Evolutionary conservation across 257 asterid genomes (phyloP), one percentile per base, ranked within the genome.

Genomic region (Primulina tabacum): DNA sequence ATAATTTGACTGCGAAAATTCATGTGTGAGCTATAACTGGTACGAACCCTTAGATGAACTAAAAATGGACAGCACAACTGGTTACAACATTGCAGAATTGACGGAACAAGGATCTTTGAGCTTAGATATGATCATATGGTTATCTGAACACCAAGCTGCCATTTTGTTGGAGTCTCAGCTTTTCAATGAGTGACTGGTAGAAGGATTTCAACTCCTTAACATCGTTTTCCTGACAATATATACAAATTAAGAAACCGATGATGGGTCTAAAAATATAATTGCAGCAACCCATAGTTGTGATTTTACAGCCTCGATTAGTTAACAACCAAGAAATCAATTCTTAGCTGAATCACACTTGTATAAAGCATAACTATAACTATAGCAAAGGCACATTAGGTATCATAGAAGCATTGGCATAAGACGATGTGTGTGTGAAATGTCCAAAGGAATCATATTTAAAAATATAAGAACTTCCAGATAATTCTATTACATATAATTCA

Each of bases 71-170:
- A 69, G 74, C 69, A 67, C 37, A 43, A 63, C 77, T 29, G 73
- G 83, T 80, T 68, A 79, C 64, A 64, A 62, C 64, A 72, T 65
- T 71, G 57, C 69, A 65, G 64, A 78, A 47, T 69, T 62, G 75
- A 68, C 64, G 7, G 47, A 34, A 70, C 34, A 64, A 2, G 70
- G 75, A 17, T 24, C 70, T 71, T 33, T n/a, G 50, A 10, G 12
- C 62, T 61, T 70, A 74, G 33, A 61, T 21, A 7, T 3, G 14
- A 58, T 26, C 60, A 29, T 32, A 52, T 28, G 76, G 89, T 73
- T 83, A 93, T 90, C 97, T 87, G 79, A 79, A 86, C 73, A 85
- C 95, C 81, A 87, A 77, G 88, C 92, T 87, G 68, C 97, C 96
- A 73, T 88, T 94, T 71, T 91, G 96, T 72, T 85, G 92, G 66